Base-by-base conservation (phyloP, 768 basidiomycete genomes). In the Mycena filopes region DNA sequence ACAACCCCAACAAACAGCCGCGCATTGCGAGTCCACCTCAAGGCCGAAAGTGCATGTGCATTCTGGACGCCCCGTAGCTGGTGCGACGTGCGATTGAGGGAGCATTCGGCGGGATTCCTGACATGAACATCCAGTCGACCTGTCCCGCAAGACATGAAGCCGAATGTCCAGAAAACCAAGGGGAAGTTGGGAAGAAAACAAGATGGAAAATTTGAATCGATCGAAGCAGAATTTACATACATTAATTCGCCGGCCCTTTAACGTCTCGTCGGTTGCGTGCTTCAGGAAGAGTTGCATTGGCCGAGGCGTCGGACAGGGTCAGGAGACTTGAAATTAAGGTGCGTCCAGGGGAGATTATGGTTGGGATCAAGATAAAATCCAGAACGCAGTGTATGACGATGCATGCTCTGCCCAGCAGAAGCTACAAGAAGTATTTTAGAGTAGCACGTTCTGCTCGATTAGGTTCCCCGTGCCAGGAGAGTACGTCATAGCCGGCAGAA, bases 401-500 rank as follows among this genome's bases (percentile, higher is more conserved):
- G 42, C 6, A 4, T 21, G 29, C 42, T 12, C 26, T 21, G 42
- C 25, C n/a, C 48, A 11, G 41, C 8, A 29, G 55, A 64, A 57
- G 31, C 33, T 46, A 42, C n/a, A 29, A 28, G 61, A 42, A 33
- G 25, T n/a, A 26, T 20, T 25, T 41, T 23, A 12, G 16, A 31
- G 38, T 28, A 65, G 53, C 26, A 41, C 33, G 50, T n/a, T n/a
- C n/a, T n/a, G n/a, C n/a, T n/a, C n/a, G n/a, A n/a, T n/a, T 47
- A 51, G 47, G 38, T 36, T 55, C 51, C 59, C 54, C 57, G 64
- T 60, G 64, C 36, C 49, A n/a, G 38, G 13, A 6, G 41, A 41
- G 26, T 48, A 65, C 57, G 64, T 65, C 57, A 65, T 54, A 65
- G 20, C 64, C 64, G 56, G 45, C 21, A 28, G 25, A 53, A 49